Evolutionary conservation across 2,329 filamentous ascomycete genomes (phyloP).

Genomic region (Beauveria sp.): DNA sequence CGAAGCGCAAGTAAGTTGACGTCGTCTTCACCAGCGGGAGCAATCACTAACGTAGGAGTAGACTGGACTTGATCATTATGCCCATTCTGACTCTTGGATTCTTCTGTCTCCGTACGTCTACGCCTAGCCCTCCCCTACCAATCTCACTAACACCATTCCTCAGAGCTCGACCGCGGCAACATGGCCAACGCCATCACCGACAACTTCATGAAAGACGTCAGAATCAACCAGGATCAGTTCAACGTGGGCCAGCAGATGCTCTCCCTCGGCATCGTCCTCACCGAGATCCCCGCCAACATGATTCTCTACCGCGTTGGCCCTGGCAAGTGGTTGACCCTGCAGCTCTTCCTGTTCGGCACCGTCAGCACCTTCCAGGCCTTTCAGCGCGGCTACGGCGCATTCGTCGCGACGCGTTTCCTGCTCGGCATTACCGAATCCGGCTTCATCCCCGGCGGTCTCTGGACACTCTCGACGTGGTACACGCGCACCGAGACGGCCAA

Average conservation of each 20-base stretch:
- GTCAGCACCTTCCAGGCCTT: conserved; percentile 50
- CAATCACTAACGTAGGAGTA: conserved; percentile 9
- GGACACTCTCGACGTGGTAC: conserved; percentile 48
- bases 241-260: conserved; percentile 45
- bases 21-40: background rate
- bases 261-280: conserved; percentile 38
- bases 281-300: conserved; percentile 32
- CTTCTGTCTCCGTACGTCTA: conserved; percentile 33
- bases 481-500: conserved; percentile 43
- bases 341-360: conserved; percentile 45
- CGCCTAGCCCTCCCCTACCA: background rate
- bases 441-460: conserved; percentile 45
- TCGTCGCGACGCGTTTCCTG: conserved; percentile 41
- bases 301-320: conserved; percentile 25
- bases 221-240: conserved; percentile 42
- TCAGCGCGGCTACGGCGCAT: conserved; percentile 37
- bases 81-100: conserved; percentile 34
- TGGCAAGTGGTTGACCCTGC: conserved; percentile 42
- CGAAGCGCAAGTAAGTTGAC: conserved; percentile 22
- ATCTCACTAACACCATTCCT: background rate
- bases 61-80: conserved; percentile 34
- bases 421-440: conserved; percentile 47
- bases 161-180: conserved; percentile 25
- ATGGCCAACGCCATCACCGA: conserved; percentile 41
- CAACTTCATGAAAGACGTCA: conserved; percentile 42